These are phyloP conservation scores for Babesia microti DNA, from an alignment of 169 alveolate genomes.

Conservation along the genomic window DNA sequence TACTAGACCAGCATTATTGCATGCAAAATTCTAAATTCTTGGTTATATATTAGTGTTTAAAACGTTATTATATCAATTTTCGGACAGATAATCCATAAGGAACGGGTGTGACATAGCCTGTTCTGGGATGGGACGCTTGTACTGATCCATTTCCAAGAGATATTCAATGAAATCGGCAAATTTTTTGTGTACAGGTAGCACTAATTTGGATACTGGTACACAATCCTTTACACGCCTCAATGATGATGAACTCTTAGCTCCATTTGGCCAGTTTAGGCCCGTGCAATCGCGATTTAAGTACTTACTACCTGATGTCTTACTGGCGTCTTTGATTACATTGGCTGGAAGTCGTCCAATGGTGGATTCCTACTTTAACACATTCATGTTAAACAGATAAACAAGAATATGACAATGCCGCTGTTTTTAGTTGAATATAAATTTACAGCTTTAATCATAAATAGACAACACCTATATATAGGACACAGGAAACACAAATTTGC, in stretches of 20 bases:
- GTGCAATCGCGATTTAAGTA: slow-evolving; percentile 33
- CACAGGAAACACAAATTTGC: too few relatives aligned
- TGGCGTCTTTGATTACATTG: slow-evolving; percentile 39
- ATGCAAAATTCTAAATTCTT: background rate
- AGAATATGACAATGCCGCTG: too few relatives aligned
- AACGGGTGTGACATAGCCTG: slow-evolving; percentile 74
- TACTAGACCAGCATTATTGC: slow-evolving; percentile 10
- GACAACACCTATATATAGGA: too few relatives aligned
- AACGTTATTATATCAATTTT: slow-evolving; percentile 7
- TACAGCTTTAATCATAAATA: too few relatives aligned
- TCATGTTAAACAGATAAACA: too few relatives aligned
- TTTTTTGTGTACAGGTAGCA: slow-evolving; percentile 59
- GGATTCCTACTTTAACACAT: too few relatives aligned
- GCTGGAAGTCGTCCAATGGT: slow-evolving; percentile 52
- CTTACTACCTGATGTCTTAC: slow-evolving; percentile 47
- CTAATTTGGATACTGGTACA: slow-evolving; percentile 51
- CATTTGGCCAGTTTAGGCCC: slow-evolving; percentile 69
- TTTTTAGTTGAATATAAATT: too few relatives aligned
- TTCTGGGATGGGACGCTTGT: slow-evolving; percentile 70
- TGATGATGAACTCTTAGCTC: slow-evolving; percentile 56
- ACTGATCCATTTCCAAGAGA: slow-evolving; percentile 68
- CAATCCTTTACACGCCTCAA: slow-evolving; percentile 52
- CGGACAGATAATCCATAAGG: slow-evolving; percentile 44
- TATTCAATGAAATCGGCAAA: slow-evolving; percentile 71
- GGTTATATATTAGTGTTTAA: slow-evolving; percentile 1